Base-by-base conservation (phyloP, 192 early-diverging fungal genomes). In the Cetraspora pellucida region DNA sequence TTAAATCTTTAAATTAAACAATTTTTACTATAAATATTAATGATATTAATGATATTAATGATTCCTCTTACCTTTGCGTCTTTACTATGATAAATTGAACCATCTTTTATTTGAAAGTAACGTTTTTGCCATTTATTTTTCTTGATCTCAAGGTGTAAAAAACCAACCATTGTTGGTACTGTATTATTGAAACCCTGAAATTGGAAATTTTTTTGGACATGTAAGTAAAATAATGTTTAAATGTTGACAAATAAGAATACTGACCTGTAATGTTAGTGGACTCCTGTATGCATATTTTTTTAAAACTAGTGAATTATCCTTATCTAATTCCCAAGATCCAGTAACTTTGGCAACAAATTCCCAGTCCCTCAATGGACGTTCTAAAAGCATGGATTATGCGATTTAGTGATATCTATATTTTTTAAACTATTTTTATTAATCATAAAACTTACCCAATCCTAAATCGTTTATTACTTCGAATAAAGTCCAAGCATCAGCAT, bases 381-480 rank as follows among this genome's bases (percentile, higher is more conserved):
- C 96, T 81, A 81, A 65, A 71, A 25, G 47, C 25, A 28, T 27
- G 0, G 27, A 28, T 28, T 28, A 61, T 27, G 3, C 7, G 28
- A 16, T 28, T 16, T 37, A 37, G 37, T 37, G 7, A 28, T 59
- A 23, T 23, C 30, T 54, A 59, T 27, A 70, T 52, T 65, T 25
- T 16, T 30, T 23, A 45, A 50, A 77, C 19, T 17, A 16, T 9
- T 49, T 77, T 8, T 63, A 45, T 19, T n/a, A 45, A 37, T 17
- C 67, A 57, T 19, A 16, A 43, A 11, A 28, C 75, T 80, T 84
- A 87, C 88, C 88, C 58, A 96, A 84, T 49, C 91, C 91, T 82
- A 93, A 90, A 75, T 96, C 89, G 69, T 93, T 91, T 31, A 92
- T 89, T 45, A 96, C 85, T 78, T 98, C 97, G 87, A 98, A 98